These are phyloP conservation scores for Coprinopsis cinerea DNA, from an alignment of 768 basidiomycete species.

Conservation along the genomic window DNA sequence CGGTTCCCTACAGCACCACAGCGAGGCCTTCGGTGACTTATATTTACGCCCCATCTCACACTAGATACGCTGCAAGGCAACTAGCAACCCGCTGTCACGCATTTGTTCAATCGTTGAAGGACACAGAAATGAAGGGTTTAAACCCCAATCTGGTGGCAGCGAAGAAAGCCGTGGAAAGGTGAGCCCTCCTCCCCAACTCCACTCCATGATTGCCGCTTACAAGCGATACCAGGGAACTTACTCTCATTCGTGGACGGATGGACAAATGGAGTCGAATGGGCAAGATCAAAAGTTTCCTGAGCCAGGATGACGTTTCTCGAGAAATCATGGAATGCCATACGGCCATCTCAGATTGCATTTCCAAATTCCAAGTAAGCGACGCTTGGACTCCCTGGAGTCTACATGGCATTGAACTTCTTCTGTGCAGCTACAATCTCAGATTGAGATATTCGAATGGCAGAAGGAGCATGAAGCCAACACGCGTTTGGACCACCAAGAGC, in stretches of 20 bases:
- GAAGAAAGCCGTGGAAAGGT: too few species aligned
- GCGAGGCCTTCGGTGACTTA: too few species aligned
- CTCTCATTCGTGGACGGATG: slow-evolving; percentile 34
- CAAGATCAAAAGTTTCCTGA: slow-evolving; percentile 36
- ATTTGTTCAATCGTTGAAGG: slow-evolving; percentile 33
- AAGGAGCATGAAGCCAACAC: slow-evolving; percentile 31
- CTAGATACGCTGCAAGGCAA: slow-evolving; percentile 37
- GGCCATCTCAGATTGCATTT: slow-evolving; percentile 40
- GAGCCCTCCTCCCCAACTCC: too few species aligned
- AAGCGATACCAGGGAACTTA: background rate
- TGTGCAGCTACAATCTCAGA: slow-evolving; percentile 40
- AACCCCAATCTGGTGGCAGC: too few species aligned
- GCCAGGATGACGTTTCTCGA: slow-evolving; percentile 36
- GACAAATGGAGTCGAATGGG: slow-evolving; percentile 36
- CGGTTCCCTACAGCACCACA: too few species aligned
- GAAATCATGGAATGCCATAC: slow-evolving; percentile 42
- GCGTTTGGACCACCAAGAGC: slow-evolving; percentile 37
- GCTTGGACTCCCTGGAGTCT: background rate
- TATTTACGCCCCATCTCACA: too few species aligned
- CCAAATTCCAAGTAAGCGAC: slow-evolving; percentile 37
- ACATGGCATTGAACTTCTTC: background rate
- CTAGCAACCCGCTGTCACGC: slow-evolving; percentile 42
- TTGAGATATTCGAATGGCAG: slow-evolving; percentile 46
- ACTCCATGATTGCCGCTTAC: slow-evolving; percentile 22
- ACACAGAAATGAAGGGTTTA: slow-evolving; percentile 25